Conservation (phyloP, 805 yeast genomes). For the Kuraishia borneana region DNA sequence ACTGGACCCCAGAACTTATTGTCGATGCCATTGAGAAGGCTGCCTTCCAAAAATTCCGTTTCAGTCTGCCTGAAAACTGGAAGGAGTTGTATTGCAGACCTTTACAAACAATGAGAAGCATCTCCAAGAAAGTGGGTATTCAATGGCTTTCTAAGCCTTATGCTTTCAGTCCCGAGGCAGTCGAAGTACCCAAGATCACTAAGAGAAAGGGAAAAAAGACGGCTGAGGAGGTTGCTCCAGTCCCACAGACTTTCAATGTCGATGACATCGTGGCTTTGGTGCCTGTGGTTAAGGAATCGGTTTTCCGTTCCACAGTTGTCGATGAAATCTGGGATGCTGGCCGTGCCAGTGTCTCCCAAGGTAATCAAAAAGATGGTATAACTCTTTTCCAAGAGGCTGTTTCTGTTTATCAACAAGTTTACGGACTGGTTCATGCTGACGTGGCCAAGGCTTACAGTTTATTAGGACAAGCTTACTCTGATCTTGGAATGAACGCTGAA, state of each 20-base stretch:
- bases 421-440: conserved; percentile 71
- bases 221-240: conserved; percentile 9
- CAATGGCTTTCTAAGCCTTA: conserved; percentile 60
- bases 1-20: conserved; percentile 31
- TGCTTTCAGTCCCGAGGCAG: conserved; percentile 29
- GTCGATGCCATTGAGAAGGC: conserved; percentile 34
- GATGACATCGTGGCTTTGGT: conserved; percentile 59
- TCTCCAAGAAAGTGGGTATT: conserved; percentile 72
- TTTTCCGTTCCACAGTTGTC: conserved; percentile 53
- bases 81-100: conserved; percentile 19
- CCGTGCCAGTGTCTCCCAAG: conserved; percentile 23
- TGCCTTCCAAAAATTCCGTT: conserved; percentile 55
- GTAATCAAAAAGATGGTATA: conserved; percentile 45
- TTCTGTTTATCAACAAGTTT: conserved; percentile 68
- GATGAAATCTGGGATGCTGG: conserved; percentile 72
- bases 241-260: conserved; percentile 37
- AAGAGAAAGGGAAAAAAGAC: conserved; percentile 23
- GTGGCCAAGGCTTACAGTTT: conserved; percentile 61
- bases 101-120: conserved; percentile 46
- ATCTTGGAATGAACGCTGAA: conserved; percentile 39
- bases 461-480: conserved; percentile 58
- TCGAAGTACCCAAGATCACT: conserved; percentile 22
- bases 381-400: conserved; percentile 60
- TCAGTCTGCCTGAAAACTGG: conserved; percentile 41
- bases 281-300: conserved; percentile 68